Evolutionary conservation across 2,329 filamentous ascomycete species (phyloP).

Genomic region (Nothophoma quercina): DNA sequence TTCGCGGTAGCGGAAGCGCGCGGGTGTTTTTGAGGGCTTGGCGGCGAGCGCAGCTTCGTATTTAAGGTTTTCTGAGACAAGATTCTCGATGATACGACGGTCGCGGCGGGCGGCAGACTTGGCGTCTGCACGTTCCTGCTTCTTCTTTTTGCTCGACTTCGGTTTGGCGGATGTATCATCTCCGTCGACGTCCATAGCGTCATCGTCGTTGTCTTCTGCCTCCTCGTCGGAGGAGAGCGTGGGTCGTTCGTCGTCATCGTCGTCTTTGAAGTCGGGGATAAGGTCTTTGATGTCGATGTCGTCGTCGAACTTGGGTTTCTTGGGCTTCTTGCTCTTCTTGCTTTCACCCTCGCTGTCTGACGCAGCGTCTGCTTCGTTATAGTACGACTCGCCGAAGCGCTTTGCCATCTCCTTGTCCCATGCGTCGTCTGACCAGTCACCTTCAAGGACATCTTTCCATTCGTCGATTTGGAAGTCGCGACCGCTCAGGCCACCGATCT

Average conservation of each 20-base stretch:
- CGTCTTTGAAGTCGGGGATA: constrained; percentile 83
- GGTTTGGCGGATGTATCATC: constrained; percentile 48
- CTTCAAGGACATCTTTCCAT: constrained; percentile 84
- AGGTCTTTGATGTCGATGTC: constrained; percentile 97
- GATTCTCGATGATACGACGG: constrained; percentile 81
- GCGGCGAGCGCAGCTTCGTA: constrained; percentile 69
- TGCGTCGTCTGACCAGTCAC: constrained; percentile 84
- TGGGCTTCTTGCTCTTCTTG: constrained; percentile 66
- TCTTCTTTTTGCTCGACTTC: constrained; percentile 57
- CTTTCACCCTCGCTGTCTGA: constrained; percentile 44
- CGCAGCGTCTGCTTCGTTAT: constrained; percentile 69
- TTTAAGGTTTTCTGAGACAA: constrained; percentile 83
- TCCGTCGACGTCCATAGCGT: constrained; percentile 48
- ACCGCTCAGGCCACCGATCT: constrained; percentile 81
- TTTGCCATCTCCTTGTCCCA: constrained; percentile 93
- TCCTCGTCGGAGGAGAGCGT: constrained; percentile 65
- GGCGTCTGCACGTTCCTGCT: constrained; percentile 58
- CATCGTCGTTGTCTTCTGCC: constrained; percentile 56
- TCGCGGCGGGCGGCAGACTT: constrained; percentile 82
- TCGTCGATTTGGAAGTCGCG: constrained; percentile 75
- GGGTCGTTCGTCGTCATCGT: constrained; percentile 72
- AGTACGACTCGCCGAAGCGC: constrained; percentile 90
- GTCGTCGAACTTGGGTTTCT: constrained; percentile 93
- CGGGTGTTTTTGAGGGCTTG: constrained; percentile 57
- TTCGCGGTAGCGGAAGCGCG: constrained; percentile 87